Evolutionary conservation across 805 yeast genomes (phyloP).

Genomic region (Gaillardinia entomophila): DNA sequence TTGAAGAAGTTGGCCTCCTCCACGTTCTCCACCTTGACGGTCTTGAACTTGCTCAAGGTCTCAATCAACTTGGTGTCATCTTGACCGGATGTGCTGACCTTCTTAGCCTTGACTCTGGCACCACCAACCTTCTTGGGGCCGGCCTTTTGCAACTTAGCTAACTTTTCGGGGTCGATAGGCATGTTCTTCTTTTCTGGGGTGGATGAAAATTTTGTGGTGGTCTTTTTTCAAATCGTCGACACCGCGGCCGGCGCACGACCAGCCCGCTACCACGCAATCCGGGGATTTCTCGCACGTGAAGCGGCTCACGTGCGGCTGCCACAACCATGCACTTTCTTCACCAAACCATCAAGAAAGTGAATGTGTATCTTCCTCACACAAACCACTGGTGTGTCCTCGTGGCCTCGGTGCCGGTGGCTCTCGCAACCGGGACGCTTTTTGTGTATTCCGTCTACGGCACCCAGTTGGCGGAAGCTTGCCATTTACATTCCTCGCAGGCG

Average conservation of each 20-base stretch:
- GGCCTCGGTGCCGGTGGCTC: constrained; percentile 25
- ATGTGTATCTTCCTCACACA: constrained; percentile 16
- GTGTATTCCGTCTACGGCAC: constrained; percentile 29
- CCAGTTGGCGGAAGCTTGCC: constrained; percentile 24
- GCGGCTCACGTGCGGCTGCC: not conserved
- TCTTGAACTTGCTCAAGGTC: constrained; percentile 82
- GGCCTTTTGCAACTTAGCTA: constrained; percentile 86
- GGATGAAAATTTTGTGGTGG: constrained; percentile 1
- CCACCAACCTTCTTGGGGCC: constrained; percentile 74
- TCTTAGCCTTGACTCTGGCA: constrained; percentile 90
- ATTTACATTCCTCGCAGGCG: constrained; percentile 19
- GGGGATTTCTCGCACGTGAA: not conserved
- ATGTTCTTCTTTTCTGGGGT: constrained; percentile 25
- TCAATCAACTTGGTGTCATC: constrained; percentile 90
- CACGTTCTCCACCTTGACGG: constrained; percentile 80
- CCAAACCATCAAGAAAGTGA: constrained; percentile 8
- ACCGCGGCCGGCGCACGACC: constrained; percentile 1
- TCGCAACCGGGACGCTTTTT: constrained; percentile 29
- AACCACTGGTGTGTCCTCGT: constrained; percentile 17
- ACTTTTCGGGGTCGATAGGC: constrained; percentile 92
- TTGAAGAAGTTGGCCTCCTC: constrained; percentile 98
- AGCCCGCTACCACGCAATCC: not conserved
- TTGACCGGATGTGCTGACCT: constrained; percentile 63
- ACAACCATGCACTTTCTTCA: constrained; percentile 9
- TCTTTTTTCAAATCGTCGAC: constrained; percentile 10